Evolutionary conservation across 345 rosid species (phyloP).

Genomic region (Hypericum androsaemum): DNA sequence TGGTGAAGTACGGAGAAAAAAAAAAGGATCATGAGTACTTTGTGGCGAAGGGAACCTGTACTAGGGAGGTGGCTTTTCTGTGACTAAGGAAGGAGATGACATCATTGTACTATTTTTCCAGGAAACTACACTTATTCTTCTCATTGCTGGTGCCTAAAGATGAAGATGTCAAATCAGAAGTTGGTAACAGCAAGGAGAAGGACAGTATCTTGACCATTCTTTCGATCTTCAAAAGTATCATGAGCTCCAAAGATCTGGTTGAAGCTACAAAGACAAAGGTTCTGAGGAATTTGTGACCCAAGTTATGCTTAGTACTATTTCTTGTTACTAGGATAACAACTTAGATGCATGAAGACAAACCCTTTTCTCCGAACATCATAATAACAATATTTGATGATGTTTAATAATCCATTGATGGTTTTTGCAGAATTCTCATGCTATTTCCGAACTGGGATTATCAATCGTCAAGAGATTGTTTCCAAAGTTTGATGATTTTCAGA

Average conservation of each 20-base stretch:
- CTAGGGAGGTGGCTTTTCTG: no score
- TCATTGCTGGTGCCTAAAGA: constrained; percentile 69
- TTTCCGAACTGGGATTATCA: constrained; percentile 81
- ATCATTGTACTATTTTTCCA: constrained; percentile 22
- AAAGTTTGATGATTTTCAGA: constrained; percentile 40
- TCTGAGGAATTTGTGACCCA: constrained; percentile 11
- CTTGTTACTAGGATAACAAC: no score
- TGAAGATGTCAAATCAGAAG: constrained; percentile 70
- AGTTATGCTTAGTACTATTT: not conserved
- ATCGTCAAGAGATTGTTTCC: constrained; percentile 44
- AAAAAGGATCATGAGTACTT: no score
- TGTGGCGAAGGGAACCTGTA: no score
- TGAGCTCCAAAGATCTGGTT: constrained; percentile 61
- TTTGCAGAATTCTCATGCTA: constrained; percentile 79
- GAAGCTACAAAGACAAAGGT: constrained; percentile 81
- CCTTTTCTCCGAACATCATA: no score
- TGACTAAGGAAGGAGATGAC: no score
- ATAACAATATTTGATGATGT: no score
- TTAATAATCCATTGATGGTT: constrained; percentile 9
- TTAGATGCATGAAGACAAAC: not conserved
- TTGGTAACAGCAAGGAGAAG: constrained; percentile 36
- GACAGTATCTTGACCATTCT: constrained; percentile 41
- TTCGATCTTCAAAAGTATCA: constrained; percentile 49
- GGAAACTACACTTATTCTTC: constrained; percentile 57
- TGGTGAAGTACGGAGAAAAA: no score